Evolutionary conservation across 345 rosid species (phyloP).

Genomic region (Hibiscus tridactylites): DNA sequence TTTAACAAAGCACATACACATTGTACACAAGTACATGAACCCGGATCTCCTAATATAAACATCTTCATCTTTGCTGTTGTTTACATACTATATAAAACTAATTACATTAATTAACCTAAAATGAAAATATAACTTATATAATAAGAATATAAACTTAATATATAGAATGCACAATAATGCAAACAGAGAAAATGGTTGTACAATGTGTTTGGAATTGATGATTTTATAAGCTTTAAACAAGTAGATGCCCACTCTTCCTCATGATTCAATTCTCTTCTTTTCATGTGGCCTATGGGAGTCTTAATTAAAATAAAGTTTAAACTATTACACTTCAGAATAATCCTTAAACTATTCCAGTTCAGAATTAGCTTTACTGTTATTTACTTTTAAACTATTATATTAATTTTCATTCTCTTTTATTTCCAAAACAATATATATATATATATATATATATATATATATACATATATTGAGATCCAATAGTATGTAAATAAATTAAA

Average conservation of each 20-base stretch:
- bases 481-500: too few species aligned
- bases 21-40: too few species aligned
- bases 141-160: too few species aligned
- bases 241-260: constrained; percentile 27
- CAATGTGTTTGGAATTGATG: constrained; percentile 8
- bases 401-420: not conserved
- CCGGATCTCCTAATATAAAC: too few species aligned
- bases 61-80: too few species aligned
- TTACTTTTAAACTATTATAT: constrained; percentile 13
- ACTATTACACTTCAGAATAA: constrained; percentile 5
- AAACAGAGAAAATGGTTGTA: not conserved
- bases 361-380: constrained; percentile 31
- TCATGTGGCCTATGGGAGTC: constrained; percentile 20
- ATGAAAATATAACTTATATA: too few species aligned
- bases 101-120: too few species aligned
- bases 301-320: not conserved
- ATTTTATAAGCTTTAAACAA: constrained; percentile 13
- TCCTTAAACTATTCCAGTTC: not conserved
- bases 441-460: too few species aligned
- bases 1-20: too few species aligned
- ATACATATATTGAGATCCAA: too few species aligned
- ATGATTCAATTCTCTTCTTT: constrained; percentile 53
- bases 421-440: not conserved
- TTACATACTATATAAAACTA: too few species aligned
- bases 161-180: too few species aligned